phyloP scores from a whole-genome alignment of 495 filamentous ascomycete genomes.

The Neurospora sp. region DNA sequence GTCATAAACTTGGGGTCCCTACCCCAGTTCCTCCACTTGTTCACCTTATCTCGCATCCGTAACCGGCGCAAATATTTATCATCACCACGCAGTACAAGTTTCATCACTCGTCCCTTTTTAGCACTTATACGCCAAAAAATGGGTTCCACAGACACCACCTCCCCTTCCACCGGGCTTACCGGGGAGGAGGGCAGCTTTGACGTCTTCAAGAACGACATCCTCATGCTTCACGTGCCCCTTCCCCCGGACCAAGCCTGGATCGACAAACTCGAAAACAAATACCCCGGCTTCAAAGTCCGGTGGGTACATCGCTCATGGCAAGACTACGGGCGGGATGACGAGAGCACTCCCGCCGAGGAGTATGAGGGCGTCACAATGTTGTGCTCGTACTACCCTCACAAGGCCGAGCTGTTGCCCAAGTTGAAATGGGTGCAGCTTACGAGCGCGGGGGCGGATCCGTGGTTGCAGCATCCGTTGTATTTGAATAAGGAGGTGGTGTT shows the following conservation, averaged over 20 bases:
- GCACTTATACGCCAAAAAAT: neutral
- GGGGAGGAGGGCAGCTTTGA: neutral
- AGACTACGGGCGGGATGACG: neutral
- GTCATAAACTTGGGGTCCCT: neutral
- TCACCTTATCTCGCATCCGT: neutral
- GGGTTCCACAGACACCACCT: neutral
- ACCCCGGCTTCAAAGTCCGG: slow-evolving; percentile 23
- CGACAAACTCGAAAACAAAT: slow-evolving; percentile 10
- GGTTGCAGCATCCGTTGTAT: slow-evolving; percentile 20
- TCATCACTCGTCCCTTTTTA: neutral
- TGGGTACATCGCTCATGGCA: slow-evolving; percentile 8
- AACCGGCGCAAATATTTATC: neutral
- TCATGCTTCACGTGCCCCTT: slow-evolving; percentile 9
- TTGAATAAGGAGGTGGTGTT: slow-evolving; percentile 18
- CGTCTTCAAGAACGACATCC: slow-evolving; percentile 9
- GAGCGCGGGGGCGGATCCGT: slow-evolving; percentile 23
- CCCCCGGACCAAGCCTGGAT: slow-evolving; percentile 16
- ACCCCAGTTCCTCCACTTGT: neutral
- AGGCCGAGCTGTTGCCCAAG: slow-evolving; percentile 15
- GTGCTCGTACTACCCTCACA: slow-evolving; percentile 9
- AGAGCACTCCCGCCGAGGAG: neutral
- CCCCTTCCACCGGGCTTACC: neutral
- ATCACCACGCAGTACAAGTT: neutral
- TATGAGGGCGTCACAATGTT: slow-evolving; percentile 24
- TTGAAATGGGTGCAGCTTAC: slow-evolving; percentile 24